Base-by-base conservation (phyloP, 177 flowering plant species). In the Vitis hybrid region DNA sequence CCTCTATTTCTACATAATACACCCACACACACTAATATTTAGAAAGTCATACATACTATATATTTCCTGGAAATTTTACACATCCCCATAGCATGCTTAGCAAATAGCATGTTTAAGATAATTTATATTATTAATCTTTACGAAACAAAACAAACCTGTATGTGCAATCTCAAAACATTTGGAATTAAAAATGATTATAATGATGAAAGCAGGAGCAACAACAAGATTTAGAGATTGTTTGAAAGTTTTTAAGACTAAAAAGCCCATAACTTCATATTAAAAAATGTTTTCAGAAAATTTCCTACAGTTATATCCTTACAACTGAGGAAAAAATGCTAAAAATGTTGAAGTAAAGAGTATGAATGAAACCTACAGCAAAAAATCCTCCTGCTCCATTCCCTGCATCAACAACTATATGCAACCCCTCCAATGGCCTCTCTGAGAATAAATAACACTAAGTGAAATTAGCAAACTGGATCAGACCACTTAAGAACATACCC, bases 301-400 rank as follows among this genome's bases (percentile, higher is more conserved):
- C 5, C 17, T 12, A 54, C 15, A 54, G n/a, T 5, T 54, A 15
- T 54, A 54, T 15, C 15, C n/a, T 12, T 12, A 15, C 5, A 17
- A 5, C 56, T 14, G n/a, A 54, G 45, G 45, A 5, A 40, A 40
- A 40, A 40, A 40, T 40, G 0, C 45, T 40, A 40, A 14, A 15
- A 54, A 12, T 17, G 15, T 54, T 17, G 6, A 54, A 54, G n/a
- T 56, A 67, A 26, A 32, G 17, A 32, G 10, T 67, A 3, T 17
- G 12, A 19, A 72, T n/a, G 40, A 5, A 61, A 85, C 92, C 86
- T 84, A 93, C 99, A 18, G 97, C 89, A 80, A 95, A 95, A 78
- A 95, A 95, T 3, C 98, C 99, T 70, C 99, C 98, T 30, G 99
- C 95, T 76, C 99, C 99, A 83, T 95, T 95, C 70, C 99, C 99